phyloP scores from a whole-genome alignment of 129 eudicot species.

The Kitagawia praeruptora region DNA sequence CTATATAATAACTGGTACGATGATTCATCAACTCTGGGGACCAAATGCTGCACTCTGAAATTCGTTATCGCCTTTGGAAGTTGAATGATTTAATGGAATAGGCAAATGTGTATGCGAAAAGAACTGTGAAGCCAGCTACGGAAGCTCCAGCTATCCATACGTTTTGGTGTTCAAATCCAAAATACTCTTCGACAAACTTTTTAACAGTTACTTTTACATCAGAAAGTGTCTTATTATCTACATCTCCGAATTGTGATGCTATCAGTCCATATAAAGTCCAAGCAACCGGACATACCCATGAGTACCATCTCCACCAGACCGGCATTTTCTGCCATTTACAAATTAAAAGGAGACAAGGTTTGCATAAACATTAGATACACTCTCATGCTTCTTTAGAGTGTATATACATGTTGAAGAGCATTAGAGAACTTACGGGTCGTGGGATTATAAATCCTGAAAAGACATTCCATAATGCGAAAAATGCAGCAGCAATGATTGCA shows the following conservation, averaged over 20 bases:
- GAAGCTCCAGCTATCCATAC: conserved; percentile 31
- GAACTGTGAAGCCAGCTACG: conserved; percentile 22
- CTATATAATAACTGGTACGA: neutral
- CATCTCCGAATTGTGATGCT: conserved; percentile 42
- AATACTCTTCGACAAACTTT: conserved; percentile 19
- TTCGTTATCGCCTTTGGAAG: conserved; percentile 42
- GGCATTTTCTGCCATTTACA: conserved; percentile 34
- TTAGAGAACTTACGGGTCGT: conserved; percentile 34
- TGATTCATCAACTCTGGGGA: neutral
- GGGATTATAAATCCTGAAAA: conserved; percentile 76
- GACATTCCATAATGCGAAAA: conserved; percentile 51
- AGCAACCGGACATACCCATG: conserved; percentile 36
- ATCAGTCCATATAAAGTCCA: conserved; percentile 52
- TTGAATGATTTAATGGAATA: conserved; percentile 36
- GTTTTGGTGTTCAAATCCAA: conserved; percentile 39
- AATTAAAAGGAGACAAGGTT: neutral
- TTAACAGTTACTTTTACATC: conserved; percentile 21
- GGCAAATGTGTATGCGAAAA: conserved; percentile 30
- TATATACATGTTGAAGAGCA: neutral
- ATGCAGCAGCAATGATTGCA: conserved; percentile 44
- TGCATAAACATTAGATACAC: neutral
- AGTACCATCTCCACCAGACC: conserved; percentile 62
- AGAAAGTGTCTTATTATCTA: conserved; percentile 10
- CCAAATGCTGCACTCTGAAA: neutral
- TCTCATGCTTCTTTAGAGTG: neutral